These are phyloP conservation scores for Kitagawia praeruptora DNA, from an alignment of 129 eudicot genomes.

Conservation along the genomic window DNA sequence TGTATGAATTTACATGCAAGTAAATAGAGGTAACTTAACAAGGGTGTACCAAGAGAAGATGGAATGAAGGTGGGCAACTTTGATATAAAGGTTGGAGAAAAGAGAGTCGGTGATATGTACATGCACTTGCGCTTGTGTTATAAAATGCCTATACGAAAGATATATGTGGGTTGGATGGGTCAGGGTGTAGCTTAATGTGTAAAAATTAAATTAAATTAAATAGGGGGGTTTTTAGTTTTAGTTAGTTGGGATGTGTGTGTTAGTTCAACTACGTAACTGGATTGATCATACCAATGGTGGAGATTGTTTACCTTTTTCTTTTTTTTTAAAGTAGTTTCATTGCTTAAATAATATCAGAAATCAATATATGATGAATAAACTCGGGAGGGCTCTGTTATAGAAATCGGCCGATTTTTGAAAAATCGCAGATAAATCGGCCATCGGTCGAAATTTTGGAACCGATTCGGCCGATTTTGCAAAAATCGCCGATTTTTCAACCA, in stretches of 20 bases:
- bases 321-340: too few species aligned
- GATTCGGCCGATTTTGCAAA: too few species aligned
- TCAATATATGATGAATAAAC: too few species aligned
- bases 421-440: too few species aligned
- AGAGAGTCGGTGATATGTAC: neutral
- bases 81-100: neutral
- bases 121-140: neutral
- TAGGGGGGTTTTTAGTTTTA: neutral
- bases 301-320: neutral
- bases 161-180: slow-evolving; percentile 7
- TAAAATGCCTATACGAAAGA: neutral
- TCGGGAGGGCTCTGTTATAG: too few species aligned
- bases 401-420: too few species aligned
- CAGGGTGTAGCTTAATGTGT: slow-evolving; percentile 10
- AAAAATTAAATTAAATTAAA: neutral
- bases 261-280: slow-evolving; percentile 44
- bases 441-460: too few species aligned
- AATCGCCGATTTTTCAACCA: too few species aligned
- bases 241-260: slow-evolving; percentile 25
- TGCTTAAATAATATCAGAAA: too few species aligned
- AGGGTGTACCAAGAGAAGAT: neutral
- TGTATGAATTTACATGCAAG: too few species aligned
- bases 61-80: neutral
- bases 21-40: neutral
- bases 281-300: slow-evolving; percentile 39